A percentile compares a stretch with the other conserved stretches of the same genome.
These are phyloP conservation scores for Spathaspora gorwiae DNA, from an alignment of 805 yeast genomes.

Conservation along the genomic window DNA sequence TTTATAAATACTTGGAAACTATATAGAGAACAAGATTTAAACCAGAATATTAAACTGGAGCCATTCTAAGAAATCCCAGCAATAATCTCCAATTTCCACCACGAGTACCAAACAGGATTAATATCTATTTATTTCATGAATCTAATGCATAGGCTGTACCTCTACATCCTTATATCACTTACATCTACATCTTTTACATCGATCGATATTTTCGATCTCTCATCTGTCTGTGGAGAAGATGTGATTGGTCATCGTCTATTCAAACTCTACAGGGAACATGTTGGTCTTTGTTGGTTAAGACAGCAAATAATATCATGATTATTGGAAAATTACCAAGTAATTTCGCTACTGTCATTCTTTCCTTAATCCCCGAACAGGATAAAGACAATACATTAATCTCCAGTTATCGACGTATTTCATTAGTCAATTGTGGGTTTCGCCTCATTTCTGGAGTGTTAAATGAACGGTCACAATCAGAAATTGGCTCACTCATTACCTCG, in stretches of 20 bases:
- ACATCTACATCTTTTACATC: background rate
- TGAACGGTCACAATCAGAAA: background rate
- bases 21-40: too few relatives aligned
- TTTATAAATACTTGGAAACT: too few relatives aligned
- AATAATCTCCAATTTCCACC: too few relatives aligned
- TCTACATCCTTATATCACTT: too few relatives aligned
- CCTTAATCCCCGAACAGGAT: conserved; percentile 1
- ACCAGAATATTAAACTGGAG: too few relatives aligned
- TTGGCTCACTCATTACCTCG: too few relatives aligned
- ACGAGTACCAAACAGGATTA: too few relatives aligned
- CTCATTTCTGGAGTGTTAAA: background rate
- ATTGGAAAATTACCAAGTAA: background rate
- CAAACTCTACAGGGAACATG: background rate
- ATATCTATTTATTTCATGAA: too few relatives aligned
- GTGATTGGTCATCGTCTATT: background rate
- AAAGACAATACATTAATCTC: background rate
- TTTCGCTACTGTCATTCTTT: background rate
- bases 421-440: background rate
- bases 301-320: background rate
- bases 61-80: too few relatives aligned
- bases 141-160: too few relatives aligned
- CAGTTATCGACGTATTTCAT: background rate
- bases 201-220: too few relatives aligned
- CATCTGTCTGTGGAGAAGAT: background rate
- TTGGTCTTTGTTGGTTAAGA: background rate